Conservation (phyloP, 2,329 filamentous ascomycete species). For the Talaromyces atroroseus region DNA sequence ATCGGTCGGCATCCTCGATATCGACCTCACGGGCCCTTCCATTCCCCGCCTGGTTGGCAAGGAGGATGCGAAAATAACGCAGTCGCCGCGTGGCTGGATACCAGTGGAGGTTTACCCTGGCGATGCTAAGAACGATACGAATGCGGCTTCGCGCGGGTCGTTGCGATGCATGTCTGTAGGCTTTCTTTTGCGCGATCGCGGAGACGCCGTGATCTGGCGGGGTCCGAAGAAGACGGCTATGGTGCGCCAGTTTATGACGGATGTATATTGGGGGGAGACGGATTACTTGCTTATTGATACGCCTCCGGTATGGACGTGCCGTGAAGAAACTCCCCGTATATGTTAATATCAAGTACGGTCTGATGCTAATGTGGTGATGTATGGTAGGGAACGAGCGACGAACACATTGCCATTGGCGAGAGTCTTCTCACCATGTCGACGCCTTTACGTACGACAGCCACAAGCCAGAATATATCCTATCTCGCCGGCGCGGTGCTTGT, state of each 20-base stretch:
- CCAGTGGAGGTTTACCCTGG: slow-evolving; percentile 73
- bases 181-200: slow-evolving; percentile 75
- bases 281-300: slow-evolving; percentile 95
- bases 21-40: slow-evolving; percentile 92
- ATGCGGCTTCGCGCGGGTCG: slow-evolving; percentile 29
- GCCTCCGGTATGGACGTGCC: slow-evolving; percentile 56
- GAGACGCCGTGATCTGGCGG: slow-evolving; percentile 93
- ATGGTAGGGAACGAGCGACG: slow-evolving; percentile 57
- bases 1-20: slow-evolving; percentile 89
- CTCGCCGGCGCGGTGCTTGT: slow-evolving; percentile 87
- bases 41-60: slow-evolving; percentile 93
- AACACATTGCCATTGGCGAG: slow-evolving; percentile 92
- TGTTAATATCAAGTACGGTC: too few species aligned
- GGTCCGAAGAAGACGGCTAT: slow-evolving; percentile 99
- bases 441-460: slow-evolving; percentile 19
- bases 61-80: slow-evolving; percentile 81
- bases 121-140: slow-evolving; percentile 18
- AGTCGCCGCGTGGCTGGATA: slow-evolving; percentile 86
- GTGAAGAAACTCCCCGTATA: too few species aligned
- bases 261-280: slow-evolving; percentile 80
- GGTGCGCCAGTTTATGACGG: slow-evolving; percentile 91
- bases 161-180: slow-evolving; percentile 80
- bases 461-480: slow-evolving; percentile 45
- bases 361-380: background rate
- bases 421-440: slow-evolving; percentile 57